Evolutionary conservation across 768 basidiomycete genomes (phyloP).

Genomic region (Suillus discolor): DNA sequence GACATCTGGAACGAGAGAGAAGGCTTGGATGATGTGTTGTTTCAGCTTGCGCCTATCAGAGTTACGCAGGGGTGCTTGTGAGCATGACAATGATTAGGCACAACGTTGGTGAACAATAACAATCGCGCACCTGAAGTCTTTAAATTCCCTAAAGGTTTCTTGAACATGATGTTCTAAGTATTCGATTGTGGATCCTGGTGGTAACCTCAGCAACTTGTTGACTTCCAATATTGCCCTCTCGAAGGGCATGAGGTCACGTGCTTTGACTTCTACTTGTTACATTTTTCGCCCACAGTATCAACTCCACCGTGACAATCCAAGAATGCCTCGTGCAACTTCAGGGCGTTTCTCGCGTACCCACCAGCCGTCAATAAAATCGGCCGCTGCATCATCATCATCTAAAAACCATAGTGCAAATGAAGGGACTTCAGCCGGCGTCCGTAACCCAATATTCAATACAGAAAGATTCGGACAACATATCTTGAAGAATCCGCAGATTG

Average conservation of each 20-base stretch:
- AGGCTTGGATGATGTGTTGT: slow-evolving; percentile 55
- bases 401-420: slow-evolving; percentile 47
- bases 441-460: slow-evolving; percentile 94
- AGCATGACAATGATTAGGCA: not conserved
- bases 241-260: not conserved
- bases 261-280: not conserved
- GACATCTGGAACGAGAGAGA: slow-evolving; percentile 52
- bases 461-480: slow-evolving; percentile 98
- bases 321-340: slow-evolving; percentile 81
- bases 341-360: slow-evolving; percentile 74
- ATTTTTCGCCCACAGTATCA: not conserved
- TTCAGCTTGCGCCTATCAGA: slow-evolving; percentile 76
- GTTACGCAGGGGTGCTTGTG: slow-evolving; percentile 61
- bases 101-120: not conserved
- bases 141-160: slow-evolving; percentile 66
- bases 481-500: slow-evolving; percentile 89
- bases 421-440: slow-evolving; percentile 43
- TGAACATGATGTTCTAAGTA: slow-evolving; percentile 58
- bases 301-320: slow-evolving; percentile 6
- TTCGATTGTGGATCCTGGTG: not conserved
- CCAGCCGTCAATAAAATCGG: slow-evolving; percentile 56
- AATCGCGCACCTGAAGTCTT: slow-evolving; percentile 60
- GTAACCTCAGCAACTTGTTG: not conserved
- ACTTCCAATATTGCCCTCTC: no score
- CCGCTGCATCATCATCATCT: slow-evolving; percentile 27